A percentile compares a stretch with the other conserved stretches of the same genome.
phyloP scores from a whole-genome alignment of 805 yeast species.

The Schwanniomyces occidentalis region DNA sequence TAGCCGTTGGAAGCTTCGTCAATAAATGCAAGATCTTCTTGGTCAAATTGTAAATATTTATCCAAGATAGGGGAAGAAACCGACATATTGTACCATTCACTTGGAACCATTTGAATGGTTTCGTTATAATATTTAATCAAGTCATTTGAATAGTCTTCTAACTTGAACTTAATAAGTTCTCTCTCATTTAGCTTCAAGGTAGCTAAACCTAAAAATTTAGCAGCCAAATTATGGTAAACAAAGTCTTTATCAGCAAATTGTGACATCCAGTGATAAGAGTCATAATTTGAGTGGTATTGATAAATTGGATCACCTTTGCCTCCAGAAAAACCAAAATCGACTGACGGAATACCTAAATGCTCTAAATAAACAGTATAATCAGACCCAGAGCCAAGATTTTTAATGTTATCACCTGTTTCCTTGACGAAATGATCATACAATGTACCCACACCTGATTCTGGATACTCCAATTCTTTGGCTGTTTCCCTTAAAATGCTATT shows the following conservation, averaged over 20 bases:
- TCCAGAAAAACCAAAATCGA: conserved; percentile 43
- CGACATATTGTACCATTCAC: conserved; percentile 28
- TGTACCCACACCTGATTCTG: conserved; percentile 37
- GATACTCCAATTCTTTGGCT: conserved; percentile 47
- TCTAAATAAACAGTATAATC: conserved; percentile 63
- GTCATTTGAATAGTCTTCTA: conserved; percentile 47
- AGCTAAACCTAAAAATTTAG: conserved; percentile 60
- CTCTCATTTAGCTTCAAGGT: conserved; percentile 55
- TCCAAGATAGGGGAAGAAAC: conserved; percentile 17
- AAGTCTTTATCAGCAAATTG: conserved; percentile 53
- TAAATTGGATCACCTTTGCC: conserved; percentile 49
- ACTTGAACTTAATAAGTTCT: conserved; percentile 53
- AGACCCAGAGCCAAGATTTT: conserved; percentile 49
- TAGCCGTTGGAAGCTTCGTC: conserved; percentile 18
- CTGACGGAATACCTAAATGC: conserved; percentile 66
- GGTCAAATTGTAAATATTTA: conserved; percentile 13
- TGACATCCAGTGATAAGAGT: conserved; percentile 57
- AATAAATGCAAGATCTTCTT: conserved; percentile 16
- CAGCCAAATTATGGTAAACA: conserved; percentile 53
- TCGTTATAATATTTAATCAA: conserved; percentile 38
- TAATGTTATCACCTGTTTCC: conserved; percentile 36
- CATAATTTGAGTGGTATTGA: conserved; percentile 60
- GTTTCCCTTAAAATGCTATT: conserved; percentile 44
- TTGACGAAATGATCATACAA: conserved; percentile 51
- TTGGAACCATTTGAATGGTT: conserved; percentile 29